A percentile compares a stretch with the other conserved stretches of the same genome.
Evolutionary conservation across 345 rosid genomes (phyloP).

Genomic region (Melaleuca alternifolia): DNA sequence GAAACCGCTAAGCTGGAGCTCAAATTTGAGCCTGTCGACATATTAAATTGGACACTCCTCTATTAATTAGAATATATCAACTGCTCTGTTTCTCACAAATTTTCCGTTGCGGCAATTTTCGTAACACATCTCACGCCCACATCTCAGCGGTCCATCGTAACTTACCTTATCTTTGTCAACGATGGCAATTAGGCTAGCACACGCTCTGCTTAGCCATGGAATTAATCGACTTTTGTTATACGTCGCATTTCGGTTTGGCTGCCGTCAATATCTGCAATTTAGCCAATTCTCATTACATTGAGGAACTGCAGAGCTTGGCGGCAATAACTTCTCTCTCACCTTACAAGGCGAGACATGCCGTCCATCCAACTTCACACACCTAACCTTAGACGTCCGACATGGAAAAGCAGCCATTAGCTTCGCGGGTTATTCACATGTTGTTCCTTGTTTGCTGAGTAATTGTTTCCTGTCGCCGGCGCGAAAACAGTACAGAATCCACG

Average conservation of each 20-base stretch:
- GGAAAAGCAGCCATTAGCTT: background rate
- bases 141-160: background rate
- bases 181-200: background rate
- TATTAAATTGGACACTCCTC: background rate
- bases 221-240: background rate
- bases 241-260: background rate
- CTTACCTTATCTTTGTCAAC: background rate
- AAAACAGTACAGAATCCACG: no score
- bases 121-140: background rate
- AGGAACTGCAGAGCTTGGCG: background rate
- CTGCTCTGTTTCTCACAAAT: accelerated
- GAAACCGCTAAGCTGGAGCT: background rate
- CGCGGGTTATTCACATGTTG: background rate
- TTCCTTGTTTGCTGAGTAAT: background rate
- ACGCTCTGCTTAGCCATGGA: background rate
- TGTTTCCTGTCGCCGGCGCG: background rate
- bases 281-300: background rate
- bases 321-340: background rate
- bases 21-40: background rate
- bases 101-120: background rate
- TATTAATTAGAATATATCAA: background rate
- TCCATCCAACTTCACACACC: background rate
- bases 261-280: background rate
- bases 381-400: background rate
- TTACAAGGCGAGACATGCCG: background rate